Conservation (phyloP, 805 yeast genomes). For the Candida schatavii region DNA sequence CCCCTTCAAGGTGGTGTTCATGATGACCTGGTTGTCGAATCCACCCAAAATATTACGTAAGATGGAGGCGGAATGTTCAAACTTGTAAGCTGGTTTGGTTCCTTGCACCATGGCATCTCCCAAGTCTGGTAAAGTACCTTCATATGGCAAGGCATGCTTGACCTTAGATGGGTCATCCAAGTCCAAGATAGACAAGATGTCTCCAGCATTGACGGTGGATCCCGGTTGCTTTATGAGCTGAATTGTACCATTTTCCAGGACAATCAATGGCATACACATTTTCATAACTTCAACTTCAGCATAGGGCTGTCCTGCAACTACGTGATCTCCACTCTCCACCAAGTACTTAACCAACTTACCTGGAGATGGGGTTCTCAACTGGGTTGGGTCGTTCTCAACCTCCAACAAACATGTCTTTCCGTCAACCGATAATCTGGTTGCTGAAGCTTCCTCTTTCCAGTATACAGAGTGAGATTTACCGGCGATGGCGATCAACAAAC, state of each 20-base stretch:
- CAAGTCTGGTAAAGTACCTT: slow-evolving; percentile 85
- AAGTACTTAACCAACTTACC: slow-evolving; percentile 93
- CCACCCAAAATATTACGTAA: slow-evolving; percentile 83
- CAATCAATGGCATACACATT: slow-evolving; percentile 97
- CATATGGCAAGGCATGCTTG: slow-evolving; percentile 92
- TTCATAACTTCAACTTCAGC: slow-evolving; percentile 99
- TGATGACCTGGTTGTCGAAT: slow-evolving; percentile 91
- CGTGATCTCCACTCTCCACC: slow-evolving; percentile 94
- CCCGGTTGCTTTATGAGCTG: slow-evolving; percentile 97
- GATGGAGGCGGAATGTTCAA: slow-evolving; percentile 53
- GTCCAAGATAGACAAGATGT: slow-evolving; percentile 89
- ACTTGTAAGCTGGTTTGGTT: slow-evolving; percentile 77
- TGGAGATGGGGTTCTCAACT: slow-evolving; percentile 97
- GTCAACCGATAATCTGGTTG: slow-evolving; percentile 92
- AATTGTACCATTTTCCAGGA: slow-evolving; percentile 89
- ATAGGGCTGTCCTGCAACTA: slow-evolving; percentile 85
- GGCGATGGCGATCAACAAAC: slow-evolving; percentile 79
- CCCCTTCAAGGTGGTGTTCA: slow-evolving; percentile 77
- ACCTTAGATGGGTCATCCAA: slow-evolving; percentile 97
- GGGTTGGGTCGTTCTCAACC: slow-evolving; percentile 97
- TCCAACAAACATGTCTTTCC: slow-evolving; percentile 92
- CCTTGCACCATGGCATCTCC: slow-evolving; percentile 86
- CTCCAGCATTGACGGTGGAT: slow-evolving; percentile 95
- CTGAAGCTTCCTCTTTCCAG: slow-evolving; percentile 97
- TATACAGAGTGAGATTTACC: slow-evolving; percentile 94